phyloP scores from a whole-genome alignment of 768 basidiomycete genomes.

The Galerina sulciceps region DNA sequence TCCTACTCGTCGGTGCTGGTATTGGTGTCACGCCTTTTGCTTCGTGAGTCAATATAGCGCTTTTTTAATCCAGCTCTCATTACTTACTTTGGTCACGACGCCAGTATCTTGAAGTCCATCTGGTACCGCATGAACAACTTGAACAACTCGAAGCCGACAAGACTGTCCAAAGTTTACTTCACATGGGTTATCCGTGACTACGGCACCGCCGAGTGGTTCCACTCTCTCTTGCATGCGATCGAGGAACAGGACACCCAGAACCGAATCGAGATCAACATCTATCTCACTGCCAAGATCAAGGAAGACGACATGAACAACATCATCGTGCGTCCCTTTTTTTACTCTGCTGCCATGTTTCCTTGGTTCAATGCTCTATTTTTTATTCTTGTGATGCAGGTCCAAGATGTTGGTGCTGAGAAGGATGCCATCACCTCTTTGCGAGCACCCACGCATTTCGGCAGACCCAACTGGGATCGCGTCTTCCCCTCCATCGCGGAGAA shows the following conservation, averaged over 20 bases:
- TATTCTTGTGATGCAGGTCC: constrained; percentile 45
- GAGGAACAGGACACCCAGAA: constrained; percentile 90
- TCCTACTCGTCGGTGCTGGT: constrained; percentile 90
- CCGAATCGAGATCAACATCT: constrained; percentile 92
- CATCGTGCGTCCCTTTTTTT: constrained; percentile 52
- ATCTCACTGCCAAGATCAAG: constrained; percentile 89
- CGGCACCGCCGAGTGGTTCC: constrained; percentile 91
- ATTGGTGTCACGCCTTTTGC: constrained; percentile 98
- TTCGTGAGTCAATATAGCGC: constrained; percentile 57
- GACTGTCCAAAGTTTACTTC: constrained; percentile 91
- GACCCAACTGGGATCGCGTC: constrained; percentile 85
- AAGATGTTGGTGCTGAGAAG: constrained; percentile 91
- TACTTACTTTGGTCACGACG: neutral
- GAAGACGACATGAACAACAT: constrained; percentile 96
- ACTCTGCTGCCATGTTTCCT: neutral
- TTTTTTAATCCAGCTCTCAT: neutral
- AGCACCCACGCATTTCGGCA: constrained; percentile 91
- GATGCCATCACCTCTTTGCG: constrained; percentile 90
- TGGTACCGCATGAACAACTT: constrained; percentile 97
- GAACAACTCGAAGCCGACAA: constrained; percentile 72
- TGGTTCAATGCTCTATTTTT: constrained; percentile 1
- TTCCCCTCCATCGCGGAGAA: constrained; percentile 77
- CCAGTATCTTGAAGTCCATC: constrained; percentile 83
- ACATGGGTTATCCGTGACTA: constrained; percentile 97
- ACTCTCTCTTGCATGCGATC: constrained; percentile 88